Conservation (phyloP, 257 asterid genomes). For the Paraleonurus japonicus region DNA sequence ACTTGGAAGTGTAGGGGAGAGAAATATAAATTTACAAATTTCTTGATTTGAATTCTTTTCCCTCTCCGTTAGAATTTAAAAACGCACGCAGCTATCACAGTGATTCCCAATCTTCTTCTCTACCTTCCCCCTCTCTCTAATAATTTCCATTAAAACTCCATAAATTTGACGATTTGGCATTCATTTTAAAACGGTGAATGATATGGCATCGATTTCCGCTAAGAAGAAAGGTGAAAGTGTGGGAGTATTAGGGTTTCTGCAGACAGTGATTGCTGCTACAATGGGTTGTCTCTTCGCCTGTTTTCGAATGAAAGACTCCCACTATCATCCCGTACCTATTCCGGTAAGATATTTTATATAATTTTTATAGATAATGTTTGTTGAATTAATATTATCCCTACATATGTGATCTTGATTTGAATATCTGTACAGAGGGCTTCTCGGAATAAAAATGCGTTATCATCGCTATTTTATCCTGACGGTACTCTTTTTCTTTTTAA, state of each 20-base stretch:
- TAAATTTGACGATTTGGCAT: conserved; percentile 24
- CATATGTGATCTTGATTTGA: neutral
- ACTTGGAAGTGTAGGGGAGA: conserved; percentile 12
- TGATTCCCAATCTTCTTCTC: neutral
- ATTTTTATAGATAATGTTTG: neutral
- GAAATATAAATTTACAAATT: conserved; percentile 5
- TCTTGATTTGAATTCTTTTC: conserved; percentile 32
- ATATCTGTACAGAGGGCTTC: conserved; percentile 5
- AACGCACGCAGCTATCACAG: conserved; percentile 28
- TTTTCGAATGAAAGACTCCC: conserved; percentile 45
- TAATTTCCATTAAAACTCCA: neutral
- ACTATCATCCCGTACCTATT: conserved; percentile 20
- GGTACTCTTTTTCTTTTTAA: conserved; percentile 35
- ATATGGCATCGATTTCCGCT: conserved; percentile 36
- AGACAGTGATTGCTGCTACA: conserved; percentile 33
- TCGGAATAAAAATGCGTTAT: conserved; percentile 39
- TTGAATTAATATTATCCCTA: neutral
- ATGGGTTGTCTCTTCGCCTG: conserved; percentile 72
- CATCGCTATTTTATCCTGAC: conserved; percentile 48
- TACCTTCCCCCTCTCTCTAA: conserved; percentile 14
- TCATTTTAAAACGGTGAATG: conserved; percentile 21
- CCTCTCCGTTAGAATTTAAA: conserved; percentile 56
- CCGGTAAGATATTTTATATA: conserved; percentile 17
- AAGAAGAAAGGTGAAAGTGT: conserved; percentile 28
- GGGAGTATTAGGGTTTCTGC: conserved; percentile 32